Evolutionary conservation across 1,284 basidiomycete species (phyloP), one percentile per base, ranked within the genome.

Genomic region (Cystobasidium pallidum): DNA sequence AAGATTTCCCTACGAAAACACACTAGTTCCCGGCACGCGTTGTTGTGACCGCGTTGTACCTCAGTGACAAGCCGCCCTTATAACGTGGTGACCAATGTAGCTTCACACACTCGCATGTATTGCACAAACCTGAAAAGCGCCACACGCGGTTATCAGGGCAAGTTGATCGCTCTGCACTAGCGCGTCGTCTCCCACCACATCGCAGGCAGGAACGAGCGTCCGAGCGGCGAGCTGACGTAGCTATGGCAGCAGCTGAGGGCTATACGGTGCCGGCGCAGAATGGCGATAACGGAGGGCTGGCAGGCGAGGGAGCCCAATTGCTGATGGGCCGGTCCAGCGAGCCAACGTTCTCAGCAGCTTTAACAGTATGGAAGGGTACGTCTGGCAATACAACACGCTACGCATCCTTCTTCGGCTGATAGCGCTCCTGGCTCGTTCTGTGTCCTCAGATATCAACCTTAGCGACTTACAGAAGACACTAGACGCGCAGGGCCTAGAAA

Each of bases 401-500:
- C 24, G 17, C 3, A 3, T 34, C 11, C 43, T 39, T 8, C n/a
- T n/a, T n/a, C n/a, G n/a, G n/a, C n/a, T n/a, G n/a, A n/a, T n/a
- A n/a, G n/a, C n/a, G n/a, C n/a, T n/a, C n/a, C n/a, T n/a, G n/a
- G n/a, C n/a, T n/a, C n/a, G n/a, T n/a, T n/a, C n/a, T n/a, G n/a
- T n/a, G n/a, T n/a, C n/a, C 11, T 11, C 77, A 96, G 93, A 89
- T 77, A 90, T 97, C 79, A 90, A 91, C 81, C 86, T 96, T 59
- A 83, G 88, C 32, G 91, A 95, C 76, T 85, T 96, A n/a, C 93
- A 97, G 82, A 94, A 92, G 84, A 89, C 88, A 6, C 85, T 96
- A 63, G 93, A 96, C 81, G 84, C 86, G 19, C 94, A 94, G 75
- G 93, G 94, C 0, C 85, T 96, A 52, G 92, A 96, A 82, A 84